Conservation (phyloP, 306 rosid genomes). For the Mucuna pruriens region DNA sequence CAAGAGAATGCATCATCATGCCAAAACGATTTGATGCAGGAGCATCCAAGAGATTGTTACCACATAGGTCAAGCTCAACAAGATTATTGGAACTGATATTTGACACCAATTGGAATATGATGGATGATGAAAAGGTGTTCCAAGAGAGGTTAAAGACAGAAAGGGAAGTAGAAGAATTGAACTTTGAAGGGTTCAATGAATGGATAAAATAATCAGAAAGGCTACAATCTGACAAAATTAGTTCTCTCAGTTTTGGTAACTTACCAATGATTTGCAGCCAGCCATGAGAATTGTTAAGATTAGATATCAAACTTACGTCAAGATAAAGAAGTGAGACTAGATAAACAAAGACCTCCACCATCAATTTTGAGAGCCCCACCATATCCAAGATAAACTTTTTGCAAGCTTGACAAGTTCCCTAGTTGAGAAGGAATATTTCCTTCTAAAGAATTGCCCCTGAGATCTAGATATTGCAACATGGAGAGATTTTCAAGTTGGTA, state of each 20-base stretch:
- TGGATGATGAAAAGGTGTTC: slow-evolving; percentile 7
- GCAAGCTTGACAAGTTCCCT: slow-evolving; percentile 38
- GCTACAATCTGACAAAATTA: neutral
- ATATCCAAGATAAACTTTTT: neutral
- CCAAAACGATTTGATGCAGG: slow-evolving; percentile 17
- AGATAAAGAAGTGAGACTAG: slow-evolving; percentile 43
- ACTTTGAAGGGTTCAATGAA: neutral
- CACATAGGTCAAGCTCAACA: slow-evolving; percentile 9
- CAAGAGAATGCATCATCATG: neutral
- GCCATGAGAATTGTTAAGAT: neutral
- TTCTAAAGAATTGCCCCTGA: neutral
- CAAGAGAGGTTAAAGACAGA: neutral
- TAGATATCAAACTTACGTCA: neutral
- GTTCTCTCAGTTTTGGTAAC: slow-evolving; percentile 11
- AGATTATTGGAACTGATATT: slow-evolving; percentile 24
- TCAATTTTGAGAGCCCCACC: neutral
- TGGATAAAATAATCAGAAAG: slow-evolving; percentile 22
- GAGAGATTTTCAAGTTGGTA: slow-evolving; percentile 32
- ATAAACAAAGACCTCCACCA: slow-evolving; percentile 24
- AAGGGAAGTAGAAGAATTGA: slow-evolving; percentile 36
- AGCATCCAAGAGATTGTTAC: neutral
- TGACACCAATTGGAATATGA: slow-evolving; percentile 32
- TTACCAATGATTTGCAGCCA: slow-evolving; percentile 20
- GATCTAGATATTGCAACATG: slow-evolving; percentile 24
- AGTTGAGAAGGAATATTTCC: slow-evolving; percentile 38